Percentiles rank a stretch among this genome's conserved stretches.
phyloP scores from a whole-genome alignment of 148 eudicot species.

The Cornus kousa region DNA sequence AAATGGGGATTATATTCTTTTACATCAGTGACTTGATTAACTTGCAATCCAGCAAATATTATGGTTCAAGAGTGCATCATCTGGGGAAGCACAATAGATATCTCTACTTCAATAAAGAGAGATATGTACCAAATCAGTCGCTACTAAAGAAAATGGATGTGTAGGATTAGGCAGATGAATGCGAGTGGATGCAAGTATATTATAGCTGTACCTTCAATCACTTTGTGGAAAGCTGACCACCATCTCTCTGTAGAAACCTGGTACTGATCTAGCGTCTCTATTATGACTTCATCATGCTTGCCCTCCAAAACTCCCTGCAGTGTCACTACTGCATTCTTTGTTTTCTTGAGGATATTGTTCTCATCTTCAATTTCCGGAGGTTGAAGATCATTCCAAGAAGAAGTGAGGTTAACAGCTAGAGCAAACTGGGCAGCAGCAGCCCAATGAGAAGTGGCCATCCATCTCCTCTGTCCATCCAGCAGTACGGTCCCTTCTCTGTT shows the following conservation, averaged over 20 bases:
- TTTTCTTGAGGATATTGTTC: constrained; percentile 55
- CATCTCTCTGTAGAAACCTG: constrained; percentile 70
- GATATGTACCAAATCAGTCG: not conserved
- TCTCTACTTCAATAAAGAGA: too few relatives aligned
- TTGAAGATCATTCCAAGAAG: constrained; percentile 68
- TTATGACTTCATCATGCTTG: constrained; percentile 61
- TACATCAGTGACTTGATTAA: too few relatives aligned
- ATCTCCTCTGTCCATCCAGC: constrained; percentile 60
- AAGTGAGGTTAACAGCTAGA: constrained; percentile 53
- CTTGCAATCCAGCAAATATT: too few relatives aligned
- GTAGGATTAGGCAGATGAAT: not conserved
- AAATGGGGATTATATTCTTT: too few relatives aligned
- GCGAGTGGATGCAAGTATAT: not conserved
- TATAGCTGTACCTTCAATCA: constrained; percentile 65
- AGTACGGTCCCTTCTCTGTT: constrained; percentile 35
- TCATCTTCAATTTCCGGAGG: constrained; percentile 46
- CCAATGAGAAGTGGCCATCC: constrained; percentile 77
- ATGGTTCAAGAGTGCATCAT: too few relatives aligned
- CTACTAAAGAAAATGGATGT: too few relatives aligned
- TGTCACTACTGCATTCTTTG: constrained; percentile 78
- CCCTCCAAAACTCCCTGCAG: constrained; percentile 79
- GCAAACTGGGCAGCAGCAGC: constrained; percentile 80
- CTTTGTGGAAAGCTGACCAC: constrained; percentile 90
- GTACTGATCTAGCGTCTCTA: constrained; percentile 59
- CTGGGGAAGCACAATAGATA: too few relatives aligned